Evolutionary conservation across 2,329 filamentous ascomycete species (phyloP).

Genomic region (Hymenoscyphus albidus): DNA sequence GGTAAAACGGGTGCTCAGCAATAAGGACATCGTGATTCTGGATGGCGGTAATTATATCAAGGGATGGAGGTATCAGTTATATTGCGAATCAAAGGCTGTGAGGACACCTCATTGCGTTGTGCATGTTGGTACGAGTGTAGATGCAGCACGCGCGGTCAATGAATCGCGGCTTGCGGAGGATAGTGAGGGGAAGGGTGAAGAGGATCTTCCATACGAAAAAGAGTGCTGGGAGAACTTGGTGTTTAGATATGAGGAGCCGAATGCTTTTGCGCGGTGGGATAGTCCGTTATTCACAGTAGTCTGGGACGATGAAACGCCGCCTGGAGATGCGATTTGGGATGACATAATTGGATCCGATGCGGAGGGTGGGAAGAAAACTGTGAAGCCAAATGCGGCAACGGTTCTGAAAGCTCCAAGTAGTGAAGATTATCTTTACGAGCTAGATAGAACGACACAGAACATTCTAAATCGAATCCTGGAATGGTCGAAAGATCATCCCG

Average conservation of each 20-base stretch:
- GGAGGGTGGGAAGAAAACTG: slow-evolving; percentile 57
- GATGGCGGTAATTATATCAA: slow-evolving; percentile 87
- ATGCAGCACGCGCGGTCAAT: slow-evolving; percentile 57
- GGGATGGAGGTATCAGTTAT: slow-evolving; percentile 81
- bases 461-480: slow-evolving; percentile 67
- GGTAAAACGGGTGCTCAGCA: slow-evolving; percentile 70
- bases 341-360: slow-evolving; percentile 57
- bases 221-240: slow-evolving; percentile 36
- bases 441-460: slow-evolving; percentile 75
- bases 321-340: slow-evolving; percentile 71
- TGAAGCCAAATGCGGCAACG: slow-evolving; percentile 73
- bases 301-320: slow-evolving; percentile 68
- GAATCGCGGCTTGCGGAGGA: slow-evolving; percentile 47
- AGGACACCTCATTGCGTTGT: slow-evolving; percentile 73
- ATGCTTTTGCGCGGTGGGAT: slow-evolving; percentile 81
- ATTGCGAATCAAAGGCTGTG: slow-evolving; percentile 78
- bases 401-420: slow-evolving; percentile 60
- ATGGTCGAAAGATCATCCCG: slow-evolving; percentile 60
- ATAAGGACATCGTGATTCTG: slow-evolving; percentile 72
- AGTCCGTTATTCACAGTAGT: slow-evolving; percentile 76
- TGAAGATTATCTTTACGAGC: slow-evolving; percentile 72
- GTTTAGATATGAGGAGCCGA: slow-evolving; percentile 82
- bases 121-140: slow-evolving; percentile 55
- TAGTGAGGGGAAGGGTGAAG: slow-evolving; percentile 29
- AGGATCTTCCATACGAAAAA: slow-evolving; percentile 33